A percentile compares a stretch with the other conserved stretches of the same genome.
phyloP scores from a whole-genome alignment of 2,329 filamentous ascomycete genomes.

The Xylaria arbuscula region DNA sequence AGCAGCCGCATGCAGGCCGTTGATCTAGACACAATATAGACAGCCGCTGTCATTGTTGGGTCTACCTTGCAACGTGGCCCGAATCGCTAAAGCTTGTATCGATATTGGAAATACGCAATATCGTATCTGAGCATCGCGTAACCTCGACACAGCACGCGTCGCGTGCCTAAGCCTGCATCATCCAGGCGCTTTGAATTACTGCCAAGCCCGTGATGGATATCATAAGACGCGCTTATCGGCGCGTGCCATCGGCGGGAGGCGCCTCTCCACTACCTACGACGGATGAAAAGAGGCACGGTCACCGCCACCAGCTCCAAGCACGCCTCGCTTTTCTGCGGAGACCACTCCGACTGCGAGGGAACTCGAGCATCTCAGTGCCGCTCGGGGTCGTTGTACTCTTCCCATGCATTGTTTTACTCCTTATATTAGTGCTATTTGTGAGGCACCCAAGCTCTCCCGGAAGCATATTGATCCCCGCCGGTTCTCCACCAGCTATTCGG shows the following conservation, averaged over 20 bases:
- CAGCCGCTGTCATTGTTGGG: slow-evolving; percentile 18
- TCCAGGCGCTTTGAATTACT: slow-evolving; percentile 15
- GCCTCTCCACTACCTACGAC: slow-evolving; percentile 59
- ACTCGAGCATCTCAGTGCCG: slow-evolving; percentile 92
- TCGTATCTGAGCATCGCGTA: slow-evolving; percentile 36
- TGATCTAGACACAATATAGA: slow-evolving; percentile 24
- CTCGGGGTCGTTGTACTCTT: slow-evolving; percentile 93
- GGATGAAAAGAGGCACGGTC: slow-evolving; percentile 61
- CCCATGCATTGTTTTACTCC: slow-evolving; percentile 87
- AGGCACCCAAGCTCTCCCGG: slow-evolving; percentile 86
- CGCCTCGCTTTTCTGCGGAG: slow-evolving; percentile 84
- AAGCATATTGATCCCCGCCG: slow-evolving; percentile 86
- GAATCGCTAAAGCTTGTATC: slow-evolving; percentile 18
- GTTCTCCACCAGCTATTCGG: slow-evolving; percentile 90
- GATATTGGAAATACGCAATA: slow-evolving; percentile 21
- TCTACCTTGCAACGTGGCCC: not conserved
- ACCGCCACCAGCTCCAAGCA: slow-evolving; percentile 55
- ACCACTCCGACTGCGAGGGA: slow-evolving; percentile 88
- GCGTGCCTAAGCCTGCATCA: slow-evolving; percentile 20
- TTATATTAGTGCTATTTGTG: slow-evolving; percentile 90
- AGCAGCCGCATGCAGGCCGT: slow-evolving; percentile 23
- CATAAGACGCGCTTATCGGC: slow-evolving; percentile 65
- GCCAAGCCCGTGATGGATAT: slow-evolving; percentile 62
- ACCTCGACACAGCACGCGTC: slow-evolving; percentile 13
- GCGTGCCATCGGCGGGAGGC: slow-evolving; percentile 57